Percentiles rank a stretch among this genome's conserved stretches.
Evolutionary conservation across 805 yeast species (phyloP).

Genomic region (Myxozyma neotropica): DNA sequence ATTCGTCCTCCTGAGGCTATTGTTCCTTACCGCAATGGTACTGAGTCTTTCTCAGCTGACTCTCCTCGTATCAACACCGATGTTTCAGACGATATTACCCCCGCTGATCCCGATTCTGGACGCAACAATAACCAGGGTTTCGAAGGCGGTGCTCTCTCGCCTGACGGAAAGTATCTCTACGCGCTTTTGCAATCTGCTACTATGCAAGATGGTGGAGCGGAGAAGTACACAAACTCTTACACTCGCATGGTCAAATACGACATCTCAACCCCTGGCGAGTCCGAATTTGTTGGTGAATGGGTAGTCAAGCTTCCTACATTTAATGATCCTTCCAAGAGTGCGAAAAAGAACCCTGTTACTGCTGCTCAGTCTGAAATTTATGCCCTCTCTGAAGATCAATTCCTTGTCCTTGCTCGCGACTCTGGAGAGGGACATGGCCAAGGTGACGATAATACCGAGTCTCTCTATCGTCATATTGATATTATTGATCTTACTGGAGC

Average conservation of each 20-base stretch:
- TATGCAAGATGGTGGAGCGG: constrained; percentile 28
- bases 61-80: constrained; percentile 17
- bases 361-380: constrained; percentile 32
- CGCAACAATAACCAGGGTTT: constrained; percentile 32
- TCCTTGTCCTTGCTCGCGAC: constrained; percentile 31
- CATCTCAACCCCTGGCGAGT: not conserved
- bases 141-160: constrained; percentile 26
- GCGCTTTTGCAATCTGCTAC: constrained; percentile 28
- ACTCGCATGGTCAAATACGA: constrained; percentile 29
- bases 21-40: constrained; percentile 28
- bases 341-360: constrained; percentile 21
- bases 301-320: constrained; percentile 27
- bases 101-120: constrained; percentile 29
- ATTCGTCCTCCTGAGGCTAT: constrained; percentile 30
- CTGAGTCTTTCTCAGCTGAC: constrained; percentile 26
- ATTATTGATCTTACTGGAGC: constrained; percentile 24
- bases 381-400: constrained; percentile 24
- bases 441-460: constrained; percentile 11
- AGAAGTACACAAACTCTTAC: constrained; percentile 22
- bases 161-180: constrained; percentile 27
- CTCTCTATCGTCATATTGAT: constrained; percentile 27
- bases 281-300: constrained; percentile 26
- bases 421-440: constrained; percentile 29
- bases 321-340: constrained; percentile 12
- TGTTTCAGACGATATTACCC: constrained; percentile 20